These are phyloP conservation scores for Crithidia sp. DNA, from an alignment of 208 protist genomes.

Conservation along the genomic window DNA sequence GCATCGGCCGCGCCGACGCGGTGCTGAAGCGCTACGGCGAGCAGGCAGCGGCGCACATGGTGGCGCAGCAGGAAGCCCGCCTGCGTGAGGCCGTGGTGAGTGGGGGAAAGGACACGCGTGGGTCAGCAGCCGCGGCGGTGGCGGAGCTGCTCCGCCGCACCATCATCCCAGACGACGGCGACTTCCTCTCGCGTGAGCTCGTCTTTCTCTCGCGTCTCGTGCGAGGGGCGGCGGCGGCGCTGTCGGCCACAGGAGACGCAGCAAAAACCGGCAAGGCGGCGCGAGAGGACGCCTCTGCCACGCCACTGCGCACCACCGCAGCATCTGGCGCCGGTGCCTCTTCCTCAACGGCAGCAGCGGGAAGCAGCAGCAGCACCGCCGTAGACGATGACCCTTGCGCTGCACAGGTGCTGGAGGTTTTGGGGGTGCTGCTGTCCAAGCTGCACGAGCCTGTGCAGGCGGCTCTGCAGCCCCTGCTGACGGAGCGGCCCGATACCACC, in stretches of 20 bases:
- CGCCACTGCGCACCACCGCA: neutral
- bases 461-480: constrained; percentile 26
- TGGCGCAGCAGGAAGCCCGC: constrained; percentile 28
- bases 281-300: neutral
- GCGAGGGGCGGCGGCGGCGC: neutral
- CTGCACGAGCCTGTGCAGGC: constrained; percentile 25
- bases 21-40: constrained; percentile 61
- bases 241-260: no score
- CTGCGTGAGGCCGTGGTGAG: constrained; percentile 24
- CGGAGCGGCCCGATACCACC: constrained; percentile 16
- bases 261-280: neutral
- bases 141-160: constrained; percentile 22
- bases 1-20: constrained; percentile 65
- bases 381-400: constrained; percentile 17
- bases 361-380: neutral
- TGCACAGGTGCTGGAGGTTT: constrained; percentile 22
- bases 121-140: constrained; percentile 18
- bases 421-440: constrained; percentile 17
- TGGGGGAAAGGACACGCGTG: neutral
- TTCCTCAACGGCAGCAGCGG: neutral
- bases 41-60: constrained; percentile 35
- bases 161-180: constrained; percentile 30
- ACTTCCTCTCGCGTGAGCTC: constrained; percentile 30
- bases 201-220: constrained; percentile 23
- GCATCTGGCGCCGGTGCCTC: neutral